Percentiles rank a stretch among this genome's conserved stretches.
Conservation (phyloP, 805 yeast species). For the Dipodascus albidus region DNA sequence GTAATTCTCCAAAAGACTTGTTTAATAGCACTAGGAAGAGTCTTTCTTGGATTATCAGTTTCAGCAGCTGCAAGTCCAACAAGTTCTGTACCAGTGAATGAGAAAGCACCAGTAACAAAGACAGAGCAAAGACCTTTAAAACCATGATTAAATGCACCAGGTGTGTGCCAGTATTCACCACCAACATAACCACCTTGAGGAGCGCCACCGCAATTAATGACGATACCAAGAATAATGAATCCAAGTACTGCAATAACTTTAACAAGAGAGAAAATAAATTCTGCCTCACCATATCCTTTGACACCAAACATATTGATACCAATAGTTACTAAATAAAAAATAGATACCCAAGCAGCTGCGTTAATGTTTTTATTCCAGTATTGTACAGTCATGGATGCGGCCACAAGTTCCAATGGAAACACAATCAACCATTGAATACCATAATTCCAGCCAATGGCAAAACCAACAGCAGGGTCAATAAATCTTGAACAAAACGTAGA, state of each 20-base stretch:
- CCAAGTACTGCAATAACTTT: conserved; percentile 50
- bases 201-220: conserved; percentile 41
- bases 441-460: conserved; percentile 60
- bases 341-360: conserved; percentile 45
- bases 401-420: conserved; percentile 50
- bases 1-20: conserved; percentile 78
- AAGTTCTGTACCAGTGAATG: conserved; percentile 66
- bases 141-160: conserved; percentile 52
- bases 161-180: conserved; percentile 45
- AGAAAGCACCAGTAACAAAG: conserved; percentile 68
- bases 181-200: conserved; percentile 46
- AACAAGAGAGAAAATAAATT: conserved; percentile 45
- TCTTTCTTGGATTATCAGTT: conserved; percentile 50
- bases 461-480: conserved; percentile 51
- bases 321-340: conserved; percentile 41
- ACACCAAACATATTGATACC: conserved; percentile 44
- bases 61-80: conserved; percentile 73
- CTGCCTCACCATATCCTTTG: conserved; percentile 56
- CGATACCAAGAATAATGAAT: conserved; percentile 47
- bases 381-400: conserved; percentile 43
- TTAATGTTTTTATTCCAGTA: conserved; percentile 41
- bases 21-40: conserved; percentile 64
- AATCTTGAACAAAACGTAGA: conserved; percentile 44
- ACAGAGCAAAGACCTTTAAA: conserved; percentile 64
- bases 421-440: conserved; percentile 48